Evolutionary conservation across 108 stramenopile species (phyloP).

Genomic region (Ochromonas danica): DNA sequence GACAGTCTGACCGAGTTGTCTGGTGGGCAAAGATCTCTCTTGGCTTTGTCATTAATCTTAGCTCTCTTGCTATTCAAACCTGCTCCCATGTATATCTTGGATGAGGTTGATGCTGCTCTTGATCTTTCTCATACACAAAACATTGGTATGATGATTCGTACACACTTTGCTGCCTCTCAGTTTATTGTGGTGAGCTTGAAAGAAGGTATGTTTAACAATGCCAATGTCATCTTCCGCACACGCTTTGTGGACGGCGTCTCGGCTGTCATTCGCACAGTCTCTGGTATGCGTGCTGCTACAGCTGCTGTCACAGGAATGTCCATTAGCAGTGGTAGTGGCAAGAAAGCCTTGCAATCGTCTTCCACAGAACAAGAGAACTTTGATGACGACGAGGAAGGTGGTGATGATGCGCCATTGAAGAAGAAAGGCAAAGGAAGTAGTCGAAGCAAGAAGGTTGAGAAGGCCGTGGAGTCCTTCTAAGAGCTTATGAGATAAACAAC

Average conservation of each 20-base stretch:
- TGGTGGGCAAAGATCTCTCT: constrained; percentile 93
- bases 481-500: no score
- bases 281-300: no score
- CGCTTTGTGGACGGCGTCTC: constrained; percentile 97
- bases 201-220: constrained; percentile 99
- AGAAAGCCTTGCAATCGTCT: no score
- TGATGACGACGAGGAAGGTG: no score
- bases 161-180: constrained; percentile 96
- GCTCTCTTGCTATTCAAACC: constrained; percentile 94
- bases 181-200: constrained; percentile 97
- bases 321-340: no score
- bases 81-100: constrained; percentile 99
- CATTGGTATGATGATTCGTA: constrained; percentile 98
- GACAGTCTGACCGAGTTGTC: constrained; percentile 94
- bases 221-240: constrained; percentile 97
- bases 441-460: no score
- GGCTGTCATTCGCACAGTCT: constrained; percentile 84
- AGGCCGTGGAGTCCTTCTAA: no score
- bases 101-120: constrained; percentile 96
- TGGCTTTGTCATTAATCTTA: constrained; percentile 95
- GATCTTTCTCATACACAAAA: constrained; percentile 97
- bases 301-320: no score
- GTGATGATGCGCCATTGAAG: no score
- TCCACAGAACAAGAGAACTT: no score
- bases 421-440: no score